Base-by-base conservation (phyloP, 2,329 filamentous ascomycete species). In the Penicillium sp. region DNA sequence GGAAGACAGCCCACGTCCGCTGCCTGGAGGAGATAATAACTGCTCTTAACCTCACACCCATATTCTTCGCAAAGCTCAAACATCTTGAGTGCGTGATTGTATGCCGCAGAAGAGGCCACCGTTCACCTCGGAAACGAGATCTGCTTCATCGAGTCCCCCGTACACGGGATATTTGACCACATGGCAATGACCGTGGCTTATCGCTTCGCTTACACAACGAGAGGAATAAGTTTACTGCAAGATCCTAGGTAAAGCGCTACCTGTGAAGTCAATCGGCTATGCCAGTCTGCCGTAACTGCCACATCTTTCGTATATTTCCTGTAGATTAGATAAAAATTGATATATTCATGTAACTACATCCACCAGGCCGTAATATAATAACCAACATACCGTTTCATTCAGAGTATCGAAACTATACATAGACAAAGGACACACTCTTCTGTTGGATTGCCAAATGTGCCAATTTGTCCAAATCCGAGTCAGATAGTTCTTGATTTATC, bases 401-500 rank as follows among this genome's bases (percentile, higher is more conserved):
- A 4, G 12, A 12, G 8, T 27, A 23, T 25, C 9, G 16, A 31
- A n/a, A 7, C 31, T 27, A 46, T 34, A 42, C 32, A 34, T 8
- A 16, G 8, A 51, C 2, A 25, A 54, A 50, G 0, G 25, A 46
- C 35, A 55, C 52, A 41, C 40, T 46, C 4, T 35, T 55, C 10
- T 55, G 52, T 18, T 35, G 34, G 8, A 55, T 46, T 9, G 52
- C 52, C 9, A 55, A 31, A 34, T 27, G 21, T 9, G 52, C 52
- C 47, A 55, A 46, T 34, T 55, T 55, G 8, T 55, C 52, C 47
- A 55, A 46, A 21, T 55, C 52, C 7, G 41, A 46, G 34, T 51
- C 47, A 29, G 47, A 41, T 4, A 50, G 47, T 3, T 32, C 31
- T 18, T 50, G 18, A 15, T 7, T 21, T 31, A 7, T 29, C 29